Percentiles rank a stretch among this genome's conserved stretches.
phyloP scores from a whole-genome alignment of 352 stramenopile genomes.

The Peronospora destructor region DNA sequence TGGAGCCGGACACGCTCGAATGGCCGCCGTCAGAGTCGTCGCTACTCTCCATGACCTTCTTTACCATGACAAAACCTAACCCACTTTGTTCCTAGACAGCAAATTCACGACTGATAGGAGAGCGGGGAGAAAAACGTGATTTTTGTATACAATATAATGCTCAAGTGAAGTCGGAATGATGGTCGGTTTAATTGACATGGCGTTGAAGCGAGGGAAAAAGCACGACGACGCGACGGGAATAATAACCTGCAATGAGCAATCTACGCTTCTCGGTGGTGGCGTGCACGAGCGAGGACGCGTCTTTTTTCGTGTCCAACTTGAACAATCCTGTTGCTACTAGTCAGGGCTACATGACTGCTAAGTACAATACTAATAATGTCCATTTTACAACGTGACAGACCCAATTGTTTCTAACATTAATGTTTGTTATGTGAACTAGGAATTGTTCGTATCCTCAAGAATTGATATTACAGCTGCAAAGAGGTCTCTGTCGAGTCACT shows the following conservation, averaged over 20 bases:
- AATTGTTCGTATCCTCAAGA: constrained; percentile 93
- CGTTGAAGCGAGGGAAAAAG: constrained; percentile 5
- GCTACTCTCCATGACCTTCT: constrained; percentile 73
- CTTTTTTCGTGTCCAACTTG: constrained; percentile 78
- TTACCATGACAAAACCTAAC: constrained; percentile 30
- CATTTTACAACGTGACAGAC: neutral
- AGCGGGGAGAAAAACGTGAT: too few relatives aligned
- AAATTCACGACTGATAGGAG: constrained; percentile 11
- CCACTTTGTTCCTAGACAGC: neutral
- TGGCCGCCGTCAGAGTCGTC: constrained; percentile 60
- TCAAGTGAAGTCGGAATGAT: constrained; percentile 7
- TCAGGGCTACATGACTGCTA: constrained; percentile 75
- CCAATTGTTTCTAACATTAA: neutral
- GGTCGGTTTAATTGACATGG: constrained; percentile 13
- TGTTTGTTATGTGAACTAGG: constrained; percentile 21
- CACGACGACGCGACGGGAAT: constrained; percentile 3
- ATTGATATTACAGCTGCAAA: constrained; percentile 75
- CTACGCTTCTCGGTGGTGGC: constrained; percentile 78
- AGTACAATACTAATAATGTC: constrained; percentile 19
- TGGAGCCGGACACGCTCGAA: constrained; percentile 51
- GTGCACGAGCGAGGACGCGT: constrained; percentile 83
- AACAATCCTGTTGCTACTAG: constrained; percentile 64
- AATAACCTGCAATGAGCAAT: constrained; percentile 54
- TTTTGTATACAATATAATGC: constrained; percentile 3
- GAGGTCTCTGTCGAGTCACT: constrained; percentile 59